Percentiles rank a stretch among this genome's conserved stretches.
Evolutionary conservation across 1,139 yeast genomes (phyloP).

Genomic region (Petasospora fabianii): DNA sequence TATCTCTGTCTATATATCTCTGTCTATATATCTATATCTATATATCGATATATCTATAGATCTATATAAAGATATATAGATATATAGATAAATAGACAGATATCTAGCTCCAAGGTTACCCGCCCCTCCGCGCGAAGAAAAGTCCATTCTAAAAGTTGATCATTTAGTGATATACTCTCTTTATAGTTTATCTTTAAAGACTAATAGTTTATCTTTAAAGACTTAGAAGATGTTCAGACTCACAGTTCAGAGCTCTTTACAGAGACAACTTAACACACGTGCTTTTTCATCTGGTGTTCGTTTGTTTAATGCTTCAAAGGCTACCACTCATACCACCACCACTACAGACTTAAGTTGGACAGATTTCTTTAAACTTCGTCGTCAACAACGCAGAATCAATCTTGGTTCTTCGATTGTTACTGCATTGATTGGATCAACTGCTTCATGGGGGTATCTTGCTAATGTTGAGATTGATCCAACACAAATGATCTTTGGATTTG

Average conservation of each 20-base stretch:
- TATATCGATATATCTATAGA: too few species aligned
- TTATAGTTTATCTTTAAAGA: too few species aligned
- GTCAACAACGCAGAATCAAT: conserved; percentile 69
- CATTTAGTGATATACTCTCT: too few species aligned
- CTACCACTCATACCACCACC: background rate
- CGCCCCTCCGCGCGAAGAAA: too few species aligned
- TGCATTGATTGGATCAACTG: conserved; percentile 62
- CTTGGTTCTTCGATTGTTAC: conserved; percentile 63
- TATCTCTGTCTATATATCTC: too few species aligned
- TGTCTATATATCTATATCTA: too few species aligned
- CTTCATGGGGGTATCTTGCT: conserved; percentile 74
- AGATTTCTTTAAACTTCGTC: conserved; percentile 72
- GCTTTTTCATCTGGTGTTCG: conserved; percentile 9
- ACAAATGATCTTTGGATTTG: conserved; percentile 78
- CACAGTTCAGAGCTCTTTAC: conserved; percentile 12
- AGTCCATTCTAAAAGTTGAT: too few species aligned
- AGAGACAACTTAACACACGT: conserved; percentile 15
- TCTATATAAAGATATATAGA: too few species aligned
- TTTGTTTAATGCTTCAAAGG: conserved; percentile 2
- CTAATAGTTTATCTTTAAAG: too few species aligned
- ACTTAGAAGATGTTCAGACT: conserved; percentile 9
- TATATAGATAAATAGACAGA: too few species aligned
- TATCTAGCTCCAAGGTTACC: too few species aligned
- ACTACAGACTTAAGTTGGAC: conserved; percentile 47
- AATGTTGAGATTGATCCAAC: conserved; percentile 82